Evolutionary conservation across 805 yeast genomes (phyloP), one percentile per base, ranked within the genome.

Genomic region (Lipomyces yamanashiensis): DNA sequence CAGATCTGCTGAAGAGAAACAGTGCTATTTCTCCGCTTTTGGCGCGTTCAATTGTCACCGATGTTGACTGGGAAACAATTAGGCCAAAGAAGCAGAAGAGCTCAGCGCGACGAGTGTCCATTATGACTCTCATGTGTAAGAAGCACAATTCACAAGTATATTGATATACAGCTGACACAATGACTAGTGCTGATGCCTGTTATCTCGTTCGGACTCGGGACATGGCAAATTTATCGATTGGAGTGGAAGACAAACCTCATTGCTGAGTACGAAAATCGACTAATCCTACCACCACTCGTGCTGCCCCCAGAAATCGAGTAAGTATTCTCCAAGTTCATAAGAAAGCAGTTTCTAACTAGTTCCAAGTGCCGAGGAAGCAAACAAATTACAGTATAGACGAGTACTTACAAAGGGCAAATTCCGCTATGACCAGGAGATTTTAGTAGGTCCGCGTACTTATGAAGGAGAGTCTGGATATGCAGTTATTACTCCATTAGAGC

Each of bases 191-290:
- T 93, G 21, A 93, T 96, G 87, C 99, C 99, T 0, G 81, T 92
- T 0, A 81, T 92, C 1, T 85, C 97, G 10, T 89, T 93, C 74
- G 87, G 86, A 53, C 78, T 95, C 50, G 99, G 98, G 1, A 84
- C 92, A 61, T 95, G 99, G 99, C 99, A 95, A 78, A 85, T 90
- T 52, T 80, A 84, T 70, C 81, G 99, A 68, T 78, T 95, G 55
- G 81, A 84, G 64, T 95, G 99, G 99, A 95, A 95, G 75, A 88
- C 86, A 28, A 84, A 87, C 66, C 80, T 95, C 66, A 88, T 95
- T 65, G 87, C 96, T 2, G 82, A 84, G 21, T 87, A 93, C 71
- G 98, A 95, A 74, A 91, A 90, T 71, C 79, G 92, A 67, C 77
- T 95, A 70, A 86, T 92, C 0, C 83, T 84, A 62, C 86, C 87